Conservation (phyloP, 2,329 filamentous ascomycete genomes). For the Aspergillus proliferans region DNA sequence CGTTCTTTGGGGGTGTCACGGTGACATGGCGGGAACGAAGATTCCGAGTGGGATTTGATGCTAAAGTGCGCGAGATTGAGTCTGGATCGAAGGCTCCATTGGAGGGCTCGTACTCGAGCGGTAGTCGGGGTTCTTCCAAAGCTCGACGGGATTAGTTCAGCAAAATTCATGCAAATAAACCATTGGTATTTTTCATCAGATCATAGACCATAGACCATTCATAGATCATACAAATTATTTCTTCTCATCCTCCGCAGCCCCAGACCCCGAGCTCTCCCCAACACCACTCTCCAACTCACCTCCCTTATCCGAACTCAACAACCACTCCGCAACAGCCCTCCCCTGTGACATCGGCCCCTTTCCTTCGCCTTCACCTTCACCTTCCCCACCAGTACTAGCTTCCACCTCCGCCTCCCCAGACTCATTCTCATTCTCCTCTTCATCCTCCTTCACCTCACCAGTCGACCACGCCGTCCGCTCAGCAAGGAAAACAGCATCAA, state of each 20-base stretch:
- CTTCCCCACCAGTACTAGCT: slow-evolving; percentile 8
- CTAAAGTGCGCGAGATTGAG: slow-evolving; percentile 63
- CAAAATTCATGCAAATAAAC: no score
- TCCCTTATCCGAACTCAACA: slow-evolving; percentile 33
- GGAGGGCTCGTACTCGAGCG: slow-evolving; percentile 19
- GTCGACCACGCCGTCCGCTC: slow-evolving; percentile 63
- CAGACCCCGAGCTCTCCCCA: slow-evolving; percentile 15
- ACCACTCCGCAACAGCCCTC: slow-evolving; percentile 38
- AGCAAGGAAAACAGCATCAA: slow-evolving; percentile 70
- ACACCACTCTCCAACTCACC: slow-evolving; percentile 28
- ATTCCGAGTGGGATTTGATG: slow-evolving; percentile 78
- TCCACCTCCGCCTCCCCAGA: slow-evolving; percentile 19
- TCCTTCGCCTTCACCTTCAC: slow-evolving; percentile 9
- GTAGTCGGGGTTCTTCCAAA: slow-evolving; percentile 7
- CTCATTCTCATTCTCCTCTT: slow-evolving; percentile 13
- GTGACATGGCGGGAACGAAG: slow-evolving; percentile 80
- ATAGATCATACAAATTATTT: slow-evolving; percentile 4
- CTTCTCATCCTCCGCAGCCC: slow-evolving; percentile 11
- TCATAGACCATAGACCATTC: not conserved
- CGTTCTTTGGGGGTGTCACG: slow-evolving; percentile 78
- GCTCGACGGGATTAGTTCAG: slow-evolving; percentile 11
- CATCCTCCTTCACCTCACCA: slow-evolving; percentile 34
- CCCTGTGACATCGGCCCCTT: slow-evolving; percentile 26
- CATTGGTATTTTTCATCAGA: not conserved
- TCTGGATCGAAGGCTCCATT: slow-evolving; percentile 3